A percentile compares a stretch with the other conserved stretches of the same genome.
Evolutionary conservation across 495 filamentous ascomycete species (phyloP).

Genomic region (Aspergillus asperescens): DNA sequence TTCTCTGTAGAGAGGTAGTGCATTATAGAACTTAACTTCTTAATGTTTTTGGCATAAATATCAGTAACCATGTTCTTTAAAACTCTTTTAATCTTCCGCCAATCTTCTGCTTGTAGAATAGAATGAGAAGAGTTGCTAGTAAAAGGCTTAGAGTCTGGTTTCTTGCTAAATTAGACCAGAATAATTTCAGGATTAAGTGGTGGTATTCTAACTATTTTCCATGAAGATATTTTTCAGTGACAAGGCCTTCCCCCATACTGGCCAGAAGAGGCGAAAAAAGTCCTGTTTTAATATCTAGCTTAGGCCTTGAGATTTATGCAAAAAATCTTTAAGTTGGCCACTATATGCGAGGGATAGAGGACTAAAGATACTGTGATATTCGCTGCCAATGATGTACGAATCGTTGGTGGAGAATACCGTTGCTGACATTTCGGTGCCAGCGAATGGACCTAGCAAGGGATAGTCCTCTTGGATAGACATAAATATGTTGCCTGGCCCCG

Average conservation of each 20-base stretch:
- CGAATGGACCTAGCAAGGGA: no score
- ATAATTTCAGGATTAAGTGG: conserved; percentile 1
- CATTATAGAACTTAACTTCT: background rate
- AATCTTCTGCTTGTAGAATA: conserved; percentile 2
- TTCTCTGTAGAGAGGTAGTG: background rate
- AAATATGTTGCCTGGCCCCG: no score
- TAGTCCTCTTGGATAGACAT: no score
- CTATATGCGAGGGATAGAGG: background rate
- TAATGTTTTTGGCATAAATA: conserved; percentile 1
- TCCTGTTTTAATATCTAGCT: background rate
- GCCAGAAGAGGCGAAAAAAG: conserved; percentile 3
- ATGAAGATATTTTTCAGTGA: conserved; percentile 1
- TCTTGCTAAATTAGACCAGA: background rate
- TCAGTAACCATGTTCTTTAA: background rate
- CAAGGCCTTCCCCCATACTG: background rate
- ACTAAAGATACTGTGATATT: no score
- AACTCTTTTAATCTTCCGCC: conserved; percentile 4
- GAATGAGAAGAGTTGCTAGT: background rate
- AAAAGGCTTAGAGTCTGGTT: background rate
- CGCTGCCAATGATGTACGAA: no score
- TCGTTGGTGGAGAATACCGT: no score
- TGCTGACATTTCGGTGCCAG: no score
- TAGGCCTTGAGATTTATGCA: background rate
- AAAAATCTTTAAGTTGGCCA: background rate
- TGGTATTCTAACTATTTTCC: background rate